Evolutionary conservation across 495 filamentous ascomycete genomes (phyloP).

Genomic region (Letharia columbiana): DNA sequence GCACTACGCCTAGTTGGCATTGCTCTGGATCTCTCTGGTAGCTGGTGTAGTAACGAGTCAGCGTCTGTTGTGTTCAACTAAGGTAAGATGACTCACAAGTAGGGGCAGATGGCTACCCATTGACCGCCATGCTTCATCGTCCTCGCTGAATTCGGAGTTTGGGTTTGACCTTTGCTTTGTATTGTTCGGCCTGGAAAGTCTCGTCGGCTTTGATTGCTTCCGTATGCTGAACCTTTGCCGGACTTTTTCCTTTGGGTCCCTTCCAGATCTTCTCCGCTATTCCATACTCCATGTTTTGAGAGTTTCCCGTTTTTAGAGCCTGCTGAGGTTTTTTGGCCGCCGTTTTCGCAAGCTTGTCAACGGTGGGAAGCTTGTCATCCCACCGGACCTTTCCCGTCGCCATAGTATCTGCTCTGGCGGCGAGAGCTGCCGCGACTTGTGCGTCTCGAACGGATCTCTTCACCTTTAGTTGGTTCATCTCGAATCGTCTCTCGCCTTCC

Average conservation of each 20-base stretch:
- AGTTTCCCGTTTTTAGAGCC: neutral
- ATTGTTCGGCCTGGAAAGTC: neutral
- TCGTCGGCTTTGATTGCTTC: neutral
- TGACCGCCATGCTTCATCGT: neutral
- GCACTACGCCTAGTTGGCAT: neutral
- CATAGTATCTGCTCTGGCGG: neutral
- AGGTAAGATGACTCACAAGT: neutral
- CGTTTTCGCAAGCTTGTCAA: neutral
- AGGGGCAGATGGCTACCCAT: neutral
- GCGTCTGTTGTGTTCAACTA: neutral
- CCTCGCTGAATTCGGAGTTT: neutral
- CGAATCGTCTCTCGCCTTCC: neutral
- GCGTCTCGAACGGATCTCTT: neutral
- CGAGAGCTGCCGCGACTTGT: neutral
- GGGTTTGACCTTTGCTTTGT: neutral
- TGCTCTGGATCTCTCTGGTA: neutral
- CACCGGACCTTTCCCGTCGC: neutral
- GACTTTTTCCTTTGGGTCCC: neutral
- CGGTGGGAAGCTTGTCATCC: neutral
- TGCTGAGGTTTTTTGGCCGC: neutral
- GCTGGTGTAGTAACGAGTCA: neutral
- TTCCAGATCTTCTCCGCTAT: neutral
- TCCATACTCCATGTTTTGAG: neutral
- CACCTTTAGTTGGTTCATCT: neutral
- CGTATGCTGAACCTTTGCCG: neutral